phyloP scores from a whole-genome alignment of 306 rosid genomes.

The Crotalaria pallida region DNA sequence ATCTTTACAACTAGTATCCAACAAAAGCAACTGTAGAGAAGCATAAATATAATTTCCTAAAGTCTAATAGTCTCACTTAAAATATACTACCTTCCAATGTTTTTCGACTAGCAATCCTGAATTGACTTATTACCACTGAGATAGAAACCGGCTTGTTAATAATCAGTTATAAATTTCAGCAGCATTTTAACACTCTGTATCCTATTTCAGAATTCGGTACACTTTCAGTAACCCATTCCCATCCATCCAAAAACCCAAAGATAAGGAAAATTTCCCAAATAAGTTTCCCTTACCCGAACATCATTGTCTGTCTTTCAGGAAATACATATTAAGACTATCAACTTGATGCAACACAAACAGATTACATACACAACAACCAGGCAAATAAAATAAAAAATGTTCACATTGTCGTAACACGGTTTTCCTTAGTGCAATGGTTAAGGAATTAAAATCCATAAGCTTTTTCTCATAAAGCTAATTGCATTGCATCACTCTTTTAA shows the following conservation, averaged over 20 bases:
- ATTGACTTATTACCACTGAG: not conserved
- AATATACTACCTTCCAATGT: not conserved
- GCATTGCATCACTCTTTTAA: too few species aligned
- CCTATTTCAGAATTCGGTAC: not conserved
- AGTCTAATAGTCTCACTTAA: not conserved
- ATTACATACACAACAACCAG: too few species aligned
- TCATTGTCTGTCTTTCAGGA: not conserved
- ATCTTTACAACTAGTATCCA: conserved; percentile 1
- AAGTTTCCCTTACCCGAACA: not conserved
- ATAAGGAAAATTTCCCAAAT: not conserved
- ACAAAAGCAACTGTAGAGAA: not conserved
- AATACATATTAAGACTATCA: not conserved
- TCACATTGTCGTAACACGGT: conserved; percentile 2
- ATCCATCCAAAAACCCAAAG: not conserved
- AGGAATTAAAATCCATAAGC: too few species aligned
- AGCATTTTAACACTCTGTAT: not conserved
- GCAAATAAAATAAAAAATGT: not conserved
- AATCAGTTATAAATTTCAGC: not conserved
- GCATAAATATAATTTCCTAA: not conserved
- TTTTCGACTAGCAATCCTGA: conserved; percentile 21
- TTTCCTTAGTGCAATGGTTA: too few species aligned
- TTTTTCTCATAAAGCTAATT: too few species aligned
- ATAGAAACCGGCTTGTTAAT: not conserved
- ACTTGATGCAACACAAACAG: not conserved
- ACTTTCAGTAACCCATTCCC: not conserved